These are phyloP conservation scores for Clarireedia paspali DNA, from an alignment of 2,329 filamentous ascomycete genomes.

Conservation along the genomic window DNA sequence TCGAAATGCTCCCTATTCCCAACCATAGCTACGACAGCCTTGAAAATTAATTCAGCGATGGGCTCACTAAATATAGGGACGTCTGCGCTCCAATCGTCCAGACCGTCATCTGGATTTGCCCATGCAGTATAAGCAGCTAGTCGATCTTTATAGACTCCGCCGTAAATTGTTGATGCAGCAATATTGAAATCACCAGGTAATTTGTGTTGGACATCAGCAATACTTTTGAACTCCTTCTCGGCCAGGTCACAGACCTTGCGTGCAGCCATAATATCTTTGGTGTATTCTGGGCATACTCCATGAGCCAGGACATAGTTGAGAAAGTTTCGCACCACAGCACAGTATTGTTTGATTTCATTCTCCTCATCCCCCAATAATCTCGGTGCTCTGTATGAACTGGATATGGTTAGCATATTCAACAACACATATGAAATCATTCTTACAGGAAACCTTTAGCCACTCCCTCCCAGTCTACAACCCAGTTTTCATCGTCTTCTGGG, in stretches of 20 bases:
- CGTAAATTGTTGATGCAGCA: slow-evolving; percentile 64
- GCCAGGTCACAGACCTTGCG: slow-evolving; percentile 59
- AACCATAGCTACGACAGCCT: slow-evolving; percentile 37
- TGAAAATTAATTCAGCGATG: slow-evolving; percentile 36
- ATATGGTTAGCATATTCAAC: slow-evolving; percentile 12
- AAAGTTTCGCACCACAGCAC: slow-evolving; percentile 73
- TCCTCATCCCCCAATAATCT: slow-evolving; percentile 48
- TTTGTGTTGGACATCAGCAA: slow-evolving; percentile 40
- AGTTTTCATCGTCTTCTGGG: slow-evolving; percentile 43
- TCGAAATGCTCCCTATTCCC: slow-evolving; percentile 28
- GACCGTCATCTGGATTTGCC: slow-evolving; percentile 20
- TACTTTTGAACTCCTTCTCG: slow-evolving; percentile 56
- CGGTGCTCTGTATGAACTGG: slow-evolving; percentile 48
- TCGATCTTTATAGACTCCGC: slow-evolving; percentile 33
- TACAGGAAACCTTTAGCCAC: slow-evolving; percentile 75
- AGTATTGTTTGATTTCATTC: slow-evolving; percentile 48
- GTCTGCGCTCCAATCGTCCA: slow-evolving; percentile 7
- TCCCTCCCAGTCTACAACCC: slow-evolving; percentile 73
- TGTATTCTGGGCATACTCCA: slow-evolving; percentile 77
- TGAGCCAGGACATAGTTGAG: slow-evolving; percentile 81
- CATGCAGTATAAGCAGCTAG: slow-evolving; percentile 13
- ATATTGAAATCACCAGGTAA: slow-evolving; percentile 76
- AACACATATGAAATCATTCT: slow-evolving; percentile 27
- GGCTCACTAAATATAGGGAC: slow-evolving; percentile 26
- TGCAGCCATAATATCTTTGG: slow-evolving; percentile 57